These are phyloP conservation scores for Cystobasidiaceae sp. DNA, from an alignment of 1,284 basidiomycete genomes.

Conservation along the genomic window DNA sequence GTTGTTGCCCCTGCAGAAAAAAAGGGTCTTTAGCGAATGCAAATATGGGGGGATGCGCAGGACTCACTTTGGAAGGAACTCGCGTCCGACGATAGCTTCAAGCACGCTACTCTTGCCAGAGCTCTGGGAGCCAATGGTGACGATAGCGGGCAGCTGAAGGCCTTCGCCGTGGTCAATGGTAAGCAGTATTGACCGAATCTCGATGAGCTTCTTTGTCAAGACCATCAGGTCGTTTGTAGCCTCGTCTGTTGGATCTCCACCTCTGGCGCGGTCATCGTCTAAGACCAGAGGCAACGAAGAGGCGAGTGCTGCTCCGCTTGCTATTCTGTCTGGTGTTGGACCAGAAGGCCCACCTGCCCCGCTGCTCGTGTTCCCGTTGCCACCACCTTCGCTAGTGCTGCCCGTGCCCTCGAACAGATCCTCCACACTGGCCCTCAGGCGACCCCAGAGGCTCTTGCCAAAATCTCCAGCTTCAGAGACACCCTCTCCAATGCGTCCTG, in stretches of 20 bases:
- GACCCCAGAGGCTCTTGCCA: conserved; percentile 10
- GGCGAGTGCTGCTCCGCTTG: conserved; percentile 14
- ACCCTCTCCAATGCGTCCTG: conserved; percentile 3
- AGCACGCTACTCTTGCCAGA: conserved; percentile 96
- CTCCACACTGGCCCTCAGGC: conserved; percentile 1
- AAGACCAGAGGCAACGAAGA: neutral
- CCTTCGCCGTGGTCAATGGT: conserved; percentile 92
- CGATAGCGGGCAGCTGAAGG: conserved; percentile 90
- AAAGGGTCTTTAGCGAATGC: neutral
- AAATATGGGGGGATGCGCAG: too few species aligned
- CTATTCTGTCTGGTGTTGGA: conserved; percentile 7
- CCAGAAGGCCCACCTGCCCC: neutral
- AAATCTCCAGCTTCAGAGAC: conserved; percentile 14
- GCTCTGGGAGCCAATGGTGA: conserved; percentile 96
- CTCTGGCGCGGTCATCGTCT: conserved; percentile 8
- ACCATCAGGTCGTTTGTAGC: conserved; percentile 62
- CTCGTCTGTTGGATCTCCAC: conserved; percentile 23
- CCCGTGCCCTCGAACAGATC: conserved; percentile 18
- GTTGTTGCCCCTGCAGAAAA: conserved; percentile 73
- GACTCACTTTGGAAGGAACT: conserved; percentile 93
- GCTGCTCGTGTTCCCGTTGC: too few species aligned
- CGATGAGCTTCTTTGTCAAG: conserved; percentile 90
- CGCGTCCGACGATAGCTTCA: conserved; percentile 95
- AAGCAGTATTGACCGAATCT: conserved; percentile 86
- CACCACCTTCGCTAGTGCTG: too few species aligned